phyloP scores from a whole-genome alignment of 495 filamentous ascomycete genomes.

The Talaromyces trachyspermus region DNA sequence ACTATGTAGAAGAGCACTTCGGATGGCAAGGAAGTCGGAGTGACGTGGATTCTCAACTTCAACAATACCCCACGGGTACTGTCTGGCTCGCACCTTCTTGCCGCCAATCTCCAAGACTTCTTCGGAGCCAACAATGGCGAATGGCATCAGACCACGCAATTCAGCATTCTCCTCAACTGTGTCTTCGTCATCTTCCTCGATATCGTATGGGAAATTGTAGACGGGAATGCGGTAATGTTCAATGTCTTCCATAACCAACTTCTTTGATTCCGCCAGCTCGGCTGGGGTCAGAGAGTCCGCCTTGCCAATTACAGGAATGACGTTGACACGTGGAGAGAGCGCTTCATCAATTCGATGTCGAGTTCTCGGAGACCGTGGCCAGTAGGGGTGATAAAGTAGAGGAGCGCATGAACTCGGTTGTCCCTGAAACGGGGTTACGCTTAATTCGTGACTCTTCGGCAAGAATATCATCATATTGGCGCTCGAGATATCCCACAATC shows the following conservation, averaged over 20 bases:
- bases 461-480: slow-evolving; percentile 98
- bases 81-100: slow-evolving; percentile 83
- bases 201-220: slow-evolving; percentile 99
- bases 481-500: slow-evolving; percentile 94
- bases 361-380: slow-evolving; percentile 97
- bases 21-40: slow-evolving; percentile 95
- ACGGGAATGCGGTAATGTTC: slow-evolving; percentile 99
- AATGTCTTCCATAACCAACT: slow-evolving; percentile 99
- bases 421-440: slow-evolving; percentile 98
- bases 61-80: slow-evolving; percentile 98
- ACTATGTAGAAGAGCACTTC: slow-evolving; percentile 91
- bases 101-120: slow-evolving; percentile 90
- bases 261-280: slow-evolving; percentile 97
- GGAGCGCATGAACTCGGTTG: slow-evolving; percentile 93
- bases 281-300: slow-evolving; percentile 94
- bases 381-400: slow-evolving; percentile 99
- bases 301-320: slow-evolving; percentile 97
- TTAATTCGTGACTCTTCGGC: slow-evolving; percentile 99
- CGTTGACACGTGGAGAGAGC: slow-evolving; percentile 95
- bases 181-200: slow-evolving; percentile 98
- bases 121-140: slow-evolving; percentile 96
- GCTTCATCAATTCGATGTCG: slow-evolving; percentile 99
- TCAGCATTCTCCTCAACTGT: slow-evolving; percentile 99
- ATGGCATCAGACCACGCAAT: slow-evolving; percentile 93
- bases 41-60: slow-evolving; percentile 99